These are phyloP conservation scores for Collariella sp. DNA, from an alignment of 495 filamentous ascomycete genomes.

Conservation along the genomic window DNA sequence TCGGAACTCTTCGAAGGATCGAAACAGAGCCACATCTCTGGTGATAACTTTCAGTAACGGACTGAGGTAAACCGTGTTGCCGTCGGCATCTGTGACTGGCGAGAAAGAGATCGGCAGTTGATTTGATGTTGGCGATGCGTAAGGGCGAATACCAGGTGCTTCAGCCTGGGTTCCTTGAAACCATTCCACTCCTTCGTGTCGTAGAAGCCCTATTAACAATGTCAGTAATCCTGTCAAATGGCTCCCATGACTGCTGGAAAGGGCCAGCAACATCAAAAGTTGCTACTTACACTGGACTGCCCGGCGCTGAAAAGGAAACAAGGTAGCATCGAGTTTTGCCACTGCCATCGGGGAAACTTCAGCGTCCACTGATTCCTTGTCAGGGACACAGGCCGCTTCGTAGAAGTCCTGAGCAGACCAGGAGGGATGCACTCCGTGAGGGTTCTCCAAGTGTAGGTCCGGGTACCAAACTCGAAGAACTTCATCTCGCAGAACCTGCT, in stretches of 20 bases:
- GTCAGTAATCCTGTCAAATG: no score
- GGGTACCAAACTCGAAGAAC: slow-evolving; percentile 26
- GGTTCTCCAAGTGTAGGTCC: neutral
- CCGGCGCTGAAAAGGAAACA: slow-evolving; percentile 41
- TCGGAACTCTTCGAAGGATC: slow-evolving; percentile 37
- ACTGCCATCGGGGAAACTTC: slow-evolving; percentile 18
- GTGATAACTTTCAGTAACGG: slow-evolving; percentile 55
- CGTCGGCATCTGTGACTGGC: slow-evolving; percentile 26
- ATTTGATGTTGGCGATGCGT: neutral
- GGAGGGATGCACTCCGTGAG: neutral
- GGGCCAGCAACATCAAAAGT: no score
- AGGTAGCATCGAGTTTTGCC: slow-evolving; percentile 23
- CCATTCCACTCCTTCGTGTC: slow-evolving; percentile 37
- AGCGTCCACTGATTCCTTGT: slow-evolving; percentile 17
- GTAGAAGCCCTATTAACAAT: slow-evolving; percentile 23
- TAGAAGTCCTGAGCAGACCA: slow-evolving; percentile 40
- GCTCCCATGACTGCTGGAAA: no score
- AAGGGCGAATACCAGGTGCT: slow-evolving; percentile 12
- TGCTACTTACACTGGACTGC: slow-evolving; percentile 30
- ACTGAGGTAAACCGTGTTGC: slow-evolving; percentile 40
- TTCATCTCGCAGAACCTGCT: slow-evolving; percentile 14
- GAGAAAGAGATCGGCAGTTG: slow-evolving; percentile 13
- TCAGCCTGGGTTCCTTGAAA: neutral
- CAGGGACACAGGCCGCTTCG: slow-evolving; percentile 33
- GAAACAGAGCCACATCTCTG: slow-evolving; percentile 42